phyloP scores from a whole-genome alignment of 2,329 filamentous ascomycete species.

The Aspergillus thermomutatus region DNA sequence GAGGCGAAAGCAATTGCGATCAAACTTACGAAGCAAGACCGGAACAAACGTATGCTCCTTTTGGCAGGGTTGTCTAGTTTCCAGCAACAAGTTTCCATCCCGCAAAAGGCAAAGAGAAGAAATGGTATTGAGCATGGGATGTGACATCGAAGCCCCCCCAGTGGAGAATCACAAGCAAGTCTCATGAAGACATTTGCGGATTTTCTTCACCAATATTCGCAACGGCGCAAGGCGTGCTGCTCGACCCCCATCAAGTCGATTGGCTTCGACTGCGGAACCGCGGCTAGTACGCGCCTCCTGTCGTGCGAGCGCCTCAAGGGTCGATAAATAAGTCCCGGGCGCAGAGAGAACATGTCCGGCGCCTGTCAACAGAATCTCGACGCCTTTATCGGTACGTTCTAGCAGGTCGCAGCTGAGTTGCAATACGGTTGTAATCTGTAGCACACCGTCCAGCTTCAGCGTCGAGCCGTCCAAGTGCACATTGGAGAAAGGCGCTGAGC shows the following conservation, averaged over 20 bases:
- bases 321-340: neutral
- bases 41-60: too few species aligned
- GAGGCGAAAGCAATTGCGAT: too few species aligned
- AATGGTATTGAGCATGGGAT: too few species aligned
- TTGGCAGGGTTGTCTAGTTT: too few species aligned
- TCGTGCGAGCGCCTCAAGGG: neutral
- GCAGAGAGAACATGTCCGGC: neutral
- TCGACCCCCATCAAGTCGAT: neutral
- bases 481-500: neutral
- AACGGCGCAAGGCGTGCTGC: neutral
- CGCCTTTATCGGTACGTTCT: neutral
- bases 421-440: neutral
- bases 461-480: neutral
- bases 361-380: neutral
- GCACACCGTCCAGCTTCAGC: neutral
- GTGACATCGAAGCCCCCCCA: neutral
- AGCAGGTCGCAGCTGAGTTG: neutral
- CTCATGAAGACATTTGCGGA: conserved; percentile 2
- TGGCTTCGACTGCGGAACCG: neutral
- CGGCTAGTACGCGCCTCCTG: neutral
- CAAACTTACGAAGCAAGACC: too few species aligned
- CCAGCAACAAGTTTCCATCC: too few species aligned
- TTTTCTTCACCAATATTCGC: neutral
- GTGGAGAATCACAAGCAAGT: conserved; percentile 1
- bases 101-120: too few species aligned